Base-by-base conservation (phyloP, 108 stramenopile species). In the Pinguiococcus pyrenoidosus region DNA sequence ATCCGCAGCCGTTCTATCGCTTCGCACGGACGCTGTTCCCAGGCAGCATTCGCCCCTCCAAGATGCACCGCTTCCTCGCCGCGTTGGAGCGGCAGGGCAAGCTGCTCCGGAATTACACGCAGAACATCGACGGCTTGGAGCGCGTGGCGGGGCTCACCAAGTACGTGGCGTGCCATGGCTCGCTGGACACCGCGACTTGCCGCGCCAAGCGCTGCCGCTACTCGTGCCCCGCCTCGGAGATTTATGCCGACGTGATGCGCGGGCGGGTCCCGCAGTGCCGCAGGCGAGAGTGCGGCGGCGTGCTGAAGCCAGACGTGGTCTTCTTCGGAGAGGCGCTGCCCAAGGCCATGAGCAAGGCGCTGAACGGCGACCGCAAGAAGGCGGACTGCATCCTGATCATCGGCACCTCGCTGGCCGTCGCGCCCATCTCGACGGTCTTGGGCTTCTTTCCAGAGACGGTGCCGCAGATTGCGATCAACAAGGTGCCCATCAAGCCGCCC, bases 331-430 rank as follows among this genome's bases (percentile, higher is more conserved):
- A 75, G 28, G 23, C 59, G 10, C 59, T 75, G 18, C 56, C 59
- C 6, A 22, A 5, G 3, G 26, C 21, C 27, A 62, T 74, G 36
- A 48, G 18, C 27, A 36, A 29, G 0, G 30, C 33, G 7, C 14
- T 64, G n/a, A 46, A 64, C 47, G 33, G 29, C 20, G 72, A 74
- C 42, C 42, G 49, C 28, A 14, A 41, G 14, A 49, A 32, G 32
- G 59, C 51, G 16, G 73, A 74, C 37, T 49, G 62, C 7, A 16
- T 70, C 5, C 44, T 74, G 14, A 69, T 74, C 39, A 25, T 71
- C 9, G 73, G 73, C 27, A 66, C 73, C 2, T 56, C 54, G 16
- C 64, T 92, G 22, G 68, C 71, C 46, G 89, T 90, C 7, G 74
- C 71, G 41, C 89, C 89, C 22, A 81, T 89, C 20, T 65, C 77